phyloP scores from a whole-genome alignment of 192 early-diverging fungal genomes.

The Coemansia sp. region DNA sequence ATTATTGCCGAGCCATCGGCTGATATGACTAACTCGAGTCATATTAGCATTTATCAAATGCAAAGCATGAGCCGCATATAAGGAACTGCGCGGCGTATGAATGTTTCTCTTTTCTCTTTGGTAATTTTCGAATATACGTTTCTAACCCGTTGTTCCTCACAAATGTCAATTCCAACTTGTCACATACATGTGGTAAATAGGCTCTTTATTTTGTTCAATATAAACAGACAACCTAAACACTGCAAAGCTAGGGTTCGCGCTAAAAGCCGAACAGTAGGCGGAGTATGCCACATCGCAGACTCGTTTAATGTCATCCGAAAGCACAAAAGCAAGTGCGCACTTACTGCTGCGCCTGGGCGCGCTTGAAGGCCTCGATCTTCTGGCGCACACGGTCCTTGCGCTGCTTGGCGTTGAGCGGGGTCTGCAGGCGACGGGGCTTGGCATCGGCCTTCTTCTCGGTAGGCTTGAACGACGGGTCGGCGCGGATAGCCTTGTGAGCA shows the following conservation, averaged over 20 bases:
- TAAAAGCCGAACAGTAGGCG: conserved; percentile 27
- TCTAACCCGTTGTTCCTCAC: no score
- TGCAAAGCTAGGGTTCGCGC: conserved; percentile 36
- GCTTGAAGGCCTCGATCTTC: conserved; percentile 81
- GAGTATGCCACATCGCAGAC: conserved; percentile 55
- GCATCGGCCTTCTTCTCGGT: conserved; percentile 71
- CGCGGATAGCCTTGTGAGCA: conserved; percentile 94
- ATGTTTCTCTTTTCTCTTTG: no score
- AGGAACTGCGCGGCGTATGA: no score
- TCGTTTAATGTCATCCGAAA: conserved; percentile 35
- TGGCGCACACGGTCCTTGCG: conserved; percentile 83
- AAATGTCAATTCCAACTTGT: no score
- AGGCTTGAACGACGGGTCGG: conserved; percentile 72
- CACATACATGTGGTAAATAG: background rate
- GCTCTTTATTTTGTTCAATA: conserved; percentile 14
- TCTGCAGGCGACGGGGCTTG: conserved; percentile 71
- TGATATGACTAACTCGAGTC: no score
- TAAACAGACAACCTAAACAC: conserved; percentile 38
- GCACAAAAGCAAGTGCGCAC: background rate
- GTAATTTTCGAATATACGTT: no score
- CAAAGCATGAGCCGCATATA: no score
- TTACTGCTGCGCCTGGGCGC: conserved; percentile 26
- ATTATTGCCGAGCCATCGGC: no score
- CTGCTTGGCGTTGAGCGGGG: conserved; percentile 86
- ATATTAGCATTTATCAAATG: no score